phyloP scores from a whole-genome alignment of 1,284 basidiomycete genomes.

The Papiliotrema laurentii region DNA sequence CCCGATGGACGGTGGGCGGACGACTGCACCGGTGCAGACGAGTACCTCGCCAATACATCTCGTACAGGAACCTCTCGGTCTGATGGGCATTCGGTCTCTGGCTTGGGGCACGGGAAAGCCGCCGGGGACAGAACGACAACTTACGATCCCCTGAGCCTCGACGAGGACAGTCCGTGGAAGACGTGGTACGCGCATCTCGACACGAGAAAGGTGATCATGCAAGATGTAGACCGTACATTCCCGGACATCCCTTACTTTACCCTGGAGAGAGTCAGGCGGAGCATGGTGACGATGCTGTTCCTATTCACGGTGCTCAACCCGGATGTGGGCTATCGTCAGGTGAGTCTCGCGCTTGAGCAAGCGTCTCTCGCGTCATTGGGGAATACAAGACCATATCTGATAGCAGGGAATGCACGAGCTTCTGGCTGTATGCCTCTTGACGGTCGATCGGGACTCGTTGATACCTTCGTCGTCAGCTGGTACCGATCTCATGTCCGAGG shows the following conservation, averaged over 20 bases:
- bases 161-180: conserved; percentile 86
- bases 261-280: conserved; percentile 63
- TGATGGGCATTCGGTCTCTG: conserved; percentile 1
- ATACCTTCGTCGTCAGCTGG: too few species aligned
- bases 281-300: conserved; percentile 78
- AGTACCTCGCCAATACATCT: not conserved
- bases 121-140: not conserved
- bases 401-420: conserved; percentile 98
- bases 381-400: too few species aligned
- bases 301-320: conserved; percentile 71
- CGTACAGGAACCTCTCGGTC: conserved; percentile 1
- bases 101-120: not conserved
- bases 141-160: conserved; percentile 69
- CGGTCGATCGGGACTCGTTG: conserved; percentile 68
- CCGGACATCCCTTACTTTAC: conserved; percentile 87
- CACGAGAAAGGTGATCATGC: conserved; percentile 74
- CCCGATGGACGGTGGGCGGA: conserved; percentile 51
- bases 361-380: conserved; percentile 3
- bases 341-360: conserved; percentile 8
- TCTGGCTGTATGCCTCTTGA: conserved; percentile 74
- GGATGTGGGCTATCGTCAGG: conserved; percentile 71
- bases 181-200: conserved; percentile 85
- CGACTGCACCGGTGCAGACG: conserved; percentile 44
- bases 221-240: conserved; percentile 93
- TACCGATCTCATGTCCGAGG: conserved; percentile 12